Evolutionary conservation across 176 grass and related monocot genomes (phyloP).

Genomic region (Triticum monococcum): DNA sequence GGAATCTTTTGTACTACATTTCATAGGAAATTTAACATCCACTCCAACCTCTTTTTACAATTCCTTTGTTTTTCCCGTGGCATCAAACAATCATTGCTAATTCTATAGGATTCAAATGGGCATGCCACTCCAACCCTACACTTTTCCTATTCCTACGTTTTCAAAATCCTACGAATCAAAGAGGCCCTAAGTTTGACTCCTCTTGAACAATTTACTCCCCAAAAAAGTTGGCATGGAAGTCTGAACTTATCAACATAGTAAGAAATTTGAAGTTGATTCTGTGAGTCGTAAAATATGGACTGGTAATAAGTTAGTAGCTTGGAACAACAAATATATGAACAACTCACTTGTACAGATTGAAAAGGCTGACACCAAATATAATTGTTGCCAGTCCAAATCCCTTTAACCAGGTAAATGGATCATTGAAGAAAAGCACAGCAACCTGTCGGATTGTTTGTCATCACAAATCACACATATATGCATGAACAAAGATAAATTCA

Average conservation of each 20-base stretch:
- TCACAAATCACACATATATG: not conserved
- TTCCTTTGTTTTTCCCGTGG: too few species aligned
- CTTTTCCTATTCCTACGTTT: too few species aligned
- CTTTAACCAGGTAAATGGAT: constrained; percentile 95
- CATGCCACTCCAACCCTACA: too few species aligned
- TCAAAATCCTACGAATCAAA: too few species aligned
- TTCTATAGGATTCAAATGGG: too few species aligned
- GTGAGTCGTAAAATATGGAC: not conserved
- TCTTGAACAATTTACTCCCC: not conserved
- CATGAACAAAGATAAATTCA: constrained; percentile 20
- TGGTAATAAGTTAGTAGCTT: not conserved
- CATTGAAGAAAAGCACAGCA: constrained; percentile 91
- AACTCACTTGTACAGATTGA: constrained; percentile 96
- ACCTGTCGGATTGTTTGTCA: constrained; percentile 50
- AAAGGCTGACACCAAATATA: constrained; percentile 85
- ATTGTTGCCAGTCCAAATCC: constrained; percentile 73
- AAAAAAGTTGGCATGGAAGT: not conserved
- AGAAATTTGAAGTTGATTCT: constrained; percentile 15
- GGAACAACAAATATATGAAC: not conserved
- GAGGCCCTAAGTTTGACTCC: not conserved
- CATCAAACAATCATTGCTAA: too few species aligned
- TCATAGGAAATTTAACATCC: too few species aligned
- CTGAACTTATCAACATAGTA: not conserved
- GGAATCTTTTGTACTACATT: too few species aligned
- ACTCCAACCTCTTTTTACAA: too few species aligned